Conservation (phyloP, 495 filamentous ascomycete species). For the Halenospora varia region DNA sequence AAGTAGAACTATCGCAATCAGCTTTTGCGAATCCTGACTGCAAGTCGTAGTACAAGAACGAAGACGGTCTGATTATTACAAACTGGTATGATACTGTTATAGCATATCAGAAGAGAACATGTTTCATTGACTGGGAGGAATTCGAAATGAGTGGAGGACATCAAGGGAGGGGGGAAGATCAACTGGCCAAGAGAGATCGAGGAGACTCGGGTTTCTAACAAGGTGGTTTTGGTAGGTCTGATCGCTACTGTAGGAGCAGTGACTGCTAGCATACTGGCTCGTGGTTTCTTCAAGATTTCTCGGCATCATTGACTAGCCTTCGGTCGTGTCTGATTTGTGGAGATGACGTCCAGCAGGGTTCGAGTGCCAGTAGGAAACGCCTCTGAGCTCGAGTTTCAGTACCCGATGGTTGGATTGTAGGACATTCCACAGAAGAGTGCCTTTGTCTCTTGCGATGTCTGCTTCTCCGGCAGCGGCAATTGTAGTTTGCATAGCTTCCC, state of each 20-base stretch:
- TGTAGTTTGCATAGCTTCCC: too few species aligned
- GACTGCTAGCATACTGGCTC: not conserved
- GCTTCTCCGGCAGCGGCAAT: too few species aligned
- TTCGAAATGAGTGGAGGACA: slow-evolving; percentile 37
- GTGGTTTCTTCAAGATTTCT: not conserved
- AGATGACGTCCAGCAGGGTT: too few species aligned
- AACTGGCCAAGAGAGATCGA: slow-evolving; percentile 40
- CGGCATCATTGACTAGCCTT: not conserved
- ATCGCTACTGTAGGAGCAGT: not conserved
- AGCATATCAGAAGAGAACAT: slow-evolving; percentile 43
- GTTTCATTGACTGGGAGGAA: slow-evolving; percentile 42
- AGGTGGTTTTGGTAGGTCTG: not conserved
- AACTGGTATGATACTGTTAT: slow-evolving; percentile 51
- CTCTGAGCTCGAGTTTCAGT: too few species aligned
- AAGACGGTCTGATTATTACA: slow-evolving; percentile 49
- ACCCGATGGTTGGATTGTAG: too few species aligned
- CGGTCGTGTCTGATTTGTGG: not conserved
- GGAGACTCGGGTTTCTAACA: slow-evolving; percentile 27
- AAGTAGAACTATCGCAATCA: slow-evolving; percentile 35
- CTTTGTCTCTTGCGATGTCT: too few species aligned
- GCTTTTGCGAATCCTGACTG: slow-evolving; percentile 52
- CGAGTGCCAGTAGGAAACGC: too few species aligned
- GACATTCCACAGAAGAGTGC: too few species aligned
- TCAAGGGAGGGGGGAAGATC: slow-evolving; percentile 31
- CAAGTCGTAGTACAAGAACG: slow-evolving; percentile 53